Evolutionary conservation across 331 rosid species (phyloP).

Genomic region (Pyracantha coccinea): DNA sequence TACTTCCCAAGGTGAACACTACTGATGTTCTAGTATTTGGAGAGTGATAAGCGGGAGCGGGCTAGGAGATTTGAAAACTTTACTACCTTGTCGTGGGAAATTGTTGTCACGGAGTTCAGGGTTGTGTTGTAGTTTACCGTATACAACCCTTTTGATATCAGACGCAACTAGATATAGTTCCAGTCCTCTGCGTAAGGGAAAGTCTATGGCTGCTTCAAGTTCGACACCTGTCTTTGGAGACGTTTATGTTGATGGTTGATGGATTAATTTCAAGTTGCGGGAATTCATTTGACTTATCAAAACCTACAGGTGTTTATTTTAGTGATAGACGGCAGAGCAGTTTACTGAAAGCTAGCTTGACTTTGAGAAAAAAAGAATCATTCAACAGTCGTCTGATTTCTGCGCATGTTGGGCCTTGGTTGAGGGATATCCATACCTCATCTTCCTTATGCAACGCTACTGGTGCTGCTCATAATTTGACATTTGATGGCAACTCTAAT

Average conservation of each 20-base stretch:
- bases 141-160: conserved; percentile 22
- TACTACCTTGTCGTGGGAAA: conserved; percentile 22
- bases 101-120: conserved; percentile 23
- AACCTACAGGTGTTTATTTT: conserved; percentile 44
- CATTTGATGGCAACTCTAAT: conserved; percentile 41
- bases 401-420: conserved; percentile 33
- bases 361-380: conserved; percentile 38
- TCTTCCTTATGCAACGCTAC: conserved; percentile 39
- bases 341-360: conserved; percentile 38
- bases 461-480: conserved; percentile 53
- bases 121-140: conserved; percentile 25
- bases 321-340: conserved; percentile 29
- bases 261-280: conserved; percentile 38
- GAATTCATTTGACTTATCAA: conserved; percentile 32
- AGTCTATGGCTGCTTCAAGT: conserved; percentile 61
- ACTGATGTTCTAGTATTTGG: conserved; percentile 27
- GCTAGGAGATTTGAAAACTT: conserved; percentile 9
- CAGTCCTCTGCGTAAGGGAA: conserved; percentile 14
- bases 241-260: conserved; percentile 57
- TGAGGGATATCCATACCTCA: conserved; percentile 22
- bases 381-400: conserved; percentile 24
- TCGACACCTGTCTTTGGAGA: conserved; percentile 63
- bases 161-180: conserved; percentile 9
- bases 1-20: conserved; percentile 48
- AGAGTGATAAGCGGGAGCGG: conserved; percentile 28